Evolutionary conservation across 441 rosid species (phyloP), one percentile per base, ranked within the genome.

Genomic region (Syzygium syzygioides): DNA sequence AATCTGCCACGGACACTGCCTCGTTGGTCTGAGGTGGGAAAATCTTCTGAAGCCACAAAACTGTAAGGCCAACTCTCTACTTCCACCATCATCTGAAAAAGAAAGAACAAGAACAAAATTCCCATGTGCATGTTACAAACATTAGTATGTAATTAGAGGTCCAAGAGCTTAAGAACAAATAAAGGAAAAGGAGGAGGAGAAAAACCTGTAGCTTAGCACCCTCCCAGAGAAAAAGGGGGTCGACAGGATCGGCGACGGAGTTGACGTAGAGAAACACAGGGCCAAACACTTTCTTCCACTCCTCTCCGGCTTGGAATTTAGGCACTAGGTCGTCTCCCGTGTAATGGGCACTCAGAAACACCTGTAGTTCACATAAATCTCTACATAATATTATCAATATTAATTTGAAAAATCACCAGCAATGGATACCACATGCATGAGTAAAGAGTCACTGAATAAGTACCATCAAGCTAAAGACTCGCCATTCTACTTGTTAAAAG

Each of bases 221-320:
- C 71, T 89, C 86, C 90, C 88, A 89, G 25, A 89, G 90, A 59
- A 54, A 76, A 60, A 86, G 52, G 12, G 88, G 90, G 54, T 86
- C 90, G 11, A 48, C n/a, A 9, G 80, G 86, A 45, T 62, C 85
- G 1, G 79, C 4, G 50, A 59, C 28, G 56, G 86, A 86, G 80
- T 89, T 89, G 80, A 89, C 80, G 41, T 79, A 79, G 88, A 89
- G 60, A 87, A 89, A 89, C 53, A 86, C 88, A 14, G 90, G 90
- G 26, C 90, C 90, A 14, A 89, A 86, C 71, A 89, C 90, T 54
- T 89, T 89, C 88, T 89, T 89, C 90, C 90, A 89, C 53, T 45
- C 79, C 90, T 89, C 90, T 26, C 64, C 88, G 12, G 88, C 86
- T 30, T 83, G 60, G n/a, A 89, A 62, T 86, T 89, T 89, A 9